Evolutionary conservation across 805 yeast species (phyloP), one percentile per base, ranked within the genome.

Genomic region (Yarrowia keelungensis): DNA sequence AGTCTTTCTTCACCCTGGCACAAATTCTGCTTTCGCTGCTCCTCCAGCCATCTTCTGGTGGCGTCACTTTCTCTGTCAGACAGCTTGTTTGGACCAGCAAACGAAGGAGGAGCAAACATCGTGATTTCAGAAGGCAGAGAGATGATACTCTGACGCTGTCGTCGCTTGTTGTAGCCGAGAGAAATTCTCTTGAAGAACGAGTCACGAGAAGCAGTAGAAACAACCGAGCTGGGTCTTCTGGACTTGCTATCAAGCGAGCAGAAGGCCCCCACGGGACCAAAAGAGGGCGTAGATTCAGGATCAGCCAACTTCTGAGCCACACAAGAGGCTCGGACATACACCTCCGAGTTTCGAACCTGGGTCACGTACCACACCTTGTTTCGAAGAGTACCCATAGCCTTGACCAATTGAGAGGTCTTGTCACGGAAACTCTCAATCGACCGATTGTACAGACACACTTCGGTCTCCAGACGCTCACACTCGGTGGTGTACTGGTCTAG

Each of bases 1-100:
- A 78, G 73, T n/a, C 73, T 68, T 68, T 78, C 81, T 65, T 78
- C 81, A 12, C 78, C 77, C 5, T 72, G 74, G 50, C 79, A 74
- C 46, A 78, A 71, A 54, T 77, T 77, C 53, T 76, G 79, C 32
- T 76, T 75, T 3, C 75, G 73, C 68, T 74, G 74, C 12, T 75
- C 74, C 15, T 74, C 71, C 59, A 78, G 69, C 74, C 74, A 78
- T 26, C 72, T 69, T 43, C 69, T 51, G 8, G 78, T 76, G 0
- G 71, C 67, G 15, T 77, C 79, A 5, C 77, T 75, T 53, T 78
- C 81, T 19, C 76, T 72, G 66, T 78, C 81, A 7, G 76, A 73
- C 36, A 78, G 75, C 65, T 78, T 78, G 53, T 71, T 71, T 16
- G 71, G 72, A 2, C 75, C 74, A 5, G 74, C 76, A 35, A 70